Percentiles rank a stretch among this genome's conserved stretches.
phyloP scores from a whole-genome alignment of 768 basidiomycete species.

The Phylloporus sp. region DNA sequence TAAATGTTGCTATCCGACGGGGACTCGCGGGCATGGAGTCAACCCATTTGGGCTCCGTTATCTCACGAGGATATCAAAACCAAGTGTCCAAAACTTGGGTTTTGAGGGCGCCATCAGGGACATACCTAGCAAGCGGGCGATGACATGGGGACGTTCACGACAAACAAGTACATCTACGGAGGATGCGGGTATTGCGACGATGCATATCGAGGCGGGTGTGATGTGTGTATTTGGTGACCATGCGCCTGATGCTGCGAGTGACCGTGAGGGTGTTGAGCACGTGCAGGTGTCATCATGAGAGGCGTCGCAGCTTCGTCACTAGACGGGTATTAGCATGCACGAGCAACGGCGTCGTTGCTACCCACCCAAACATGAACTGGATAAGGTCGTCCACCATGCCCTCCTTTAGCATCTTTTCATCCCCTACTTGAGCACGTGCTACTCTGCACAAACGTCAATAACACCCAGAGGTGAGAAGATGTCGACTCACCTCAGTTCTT shows the following conservation, averaged over 20 bases:
- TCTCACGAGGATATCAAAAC: background rate
- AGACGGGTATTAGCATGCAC: background rate
- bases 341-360: conserved; percentile 3
- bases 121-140: background rate
- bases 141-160: background rate
- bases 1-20: no score
- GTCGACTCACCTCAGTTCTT: conserved; percentile 47
- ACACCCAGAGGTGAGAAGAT: background rate
- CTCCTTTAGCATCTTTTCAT: conserved; percentile 58
- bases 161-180: conserved; percentile 3
- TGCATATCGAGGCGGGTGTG: conserved; percentile 12
- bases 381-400: conserved; percentile 51
- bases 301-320: conserved; percentile 26
- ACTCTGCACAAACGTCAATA: conserved; percentile 24
- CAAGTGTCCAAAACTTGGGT: background rate
- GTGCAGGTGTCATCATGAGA: conserved; percentile 9
- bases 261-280: conserved; percentile 1
- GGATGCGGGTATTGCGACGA: conserved; percentile 14
- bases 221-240: conserved; percentile 7
- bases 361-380: conserved; percentile 48
- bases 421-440: conserved; percentile 46
- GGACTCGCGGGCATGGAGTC: no score
- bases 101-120: background rate
- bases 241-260: conserved; percentile 9
- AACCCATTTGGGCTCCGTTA: no score